Percentiles rank a stretch among this genome's conserved stretches.
Conservation (phyloP, 257 asterid species). For the Orobanche coerulescens region DNA sequence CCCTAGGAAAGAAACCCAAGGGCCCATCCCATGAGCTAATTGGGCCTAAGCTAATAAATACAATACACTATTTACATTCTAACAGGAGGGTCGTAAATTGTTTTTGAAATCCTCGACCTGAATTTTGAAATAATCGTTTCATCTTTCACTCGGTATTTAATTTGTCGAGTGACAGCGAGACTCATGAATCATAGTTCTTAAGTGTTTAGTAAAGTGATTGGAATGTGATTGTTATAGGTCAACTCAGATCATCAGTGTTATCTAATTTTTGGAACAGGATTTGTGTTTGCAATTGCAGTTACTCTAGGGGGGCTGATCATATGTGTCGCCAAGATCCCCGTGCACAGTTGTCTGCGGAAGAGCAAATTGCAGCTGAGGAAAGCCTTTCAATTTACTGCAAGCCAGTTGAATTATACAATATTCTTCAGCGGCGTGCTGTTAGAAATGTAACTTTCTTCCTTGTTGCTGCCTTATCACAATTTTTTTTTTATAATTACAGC, state of each 20-base stretch:
- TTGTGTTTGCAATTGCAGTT: slow-evolving; percentile 77
- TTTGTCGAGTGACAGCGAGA: slow-evolving; percentile 19
- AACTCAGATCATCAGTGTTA: slow-evolving; percentile 27
- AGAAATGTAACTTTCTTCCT: slow-evolving; percentile 45
- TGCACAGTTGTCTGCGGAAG: slow-evolving; percentile 78
- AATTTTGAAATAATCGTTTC: not conserved
- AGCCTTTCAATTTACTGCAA: slow-evolving; percentile 89
- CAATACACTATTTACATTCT: too few relatives aligned
- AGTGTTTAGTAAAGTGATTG: slow-evolving; percentile 14
- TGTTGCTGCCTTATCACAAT: slow-evolving; percentile 7
- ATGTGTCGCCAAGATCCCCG: slow-evolving; percentile 95
- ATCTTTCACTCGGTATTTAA: slow-evolving; percentile 2
- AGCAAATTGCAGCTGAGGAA: slow-evolving; percentile 90
- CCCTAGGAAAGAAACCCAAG: too few relatives aligned
- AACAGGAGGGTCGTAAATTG: slow-evolving; percentile 4
- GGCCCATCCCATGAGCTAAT: too few relatives aligned
- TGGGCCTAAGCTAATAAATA: too few relatives aligned
- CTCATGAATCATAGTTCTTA: slow-evolving; percentile 19
- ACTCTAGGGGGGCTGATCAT: slow-evolving; percentile 66
- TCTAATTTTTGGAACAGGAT: slow-evolving; percentile 51
- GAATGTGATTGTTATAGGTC: slow-evolving; percentile 21
- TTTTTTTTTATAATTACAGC: not conserved
- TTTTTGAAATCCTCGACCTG: slow-evolving; percentile 4
- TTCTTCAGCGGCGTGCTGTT: slow-evolving; percentile 84
- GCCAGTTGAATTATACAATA: slow-evolving; percentile 92